A percentile compares a stretch with the other conserved stretches of the same genome.
Conservation (phyloP, 2,329 filamentous ascomycete species). For the Talaromyces pinophilus region DNA sequence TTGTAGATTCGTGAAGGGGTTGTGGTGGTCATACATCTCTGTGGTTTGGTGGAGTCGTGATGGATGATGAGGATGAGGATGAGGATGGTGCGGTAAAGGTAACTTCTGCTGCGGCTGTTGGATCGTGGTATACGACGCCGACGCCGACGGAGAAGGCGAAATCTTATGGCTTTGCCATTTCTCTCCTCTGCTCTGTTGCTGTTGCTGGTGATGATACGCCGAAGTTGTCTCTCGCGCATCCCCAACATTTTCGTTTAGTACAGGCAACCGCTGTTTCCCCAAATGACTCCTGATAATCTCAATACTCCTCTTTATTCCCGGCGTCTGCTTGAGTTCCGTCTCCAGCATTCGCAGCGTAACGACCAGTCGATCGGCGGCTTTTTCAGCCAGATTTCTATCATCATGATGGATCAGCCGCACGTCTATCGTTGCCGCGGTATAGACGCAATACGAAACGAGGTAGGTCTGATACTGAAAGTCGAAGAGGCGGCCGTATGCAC, state of each 20-base stretch:
- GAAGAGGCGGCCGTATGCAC: conserved; percentile 25
- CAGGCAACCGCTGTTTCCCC: conserved; percentile 1
- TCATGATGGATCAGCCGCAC: conserved; percentile 24
- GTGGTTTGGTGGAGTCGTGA: background rate
- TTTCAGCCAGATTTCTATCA: conserved; percentile 18
- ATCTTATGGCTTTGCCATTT: background rate
- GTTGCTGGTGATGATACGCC: background rate
- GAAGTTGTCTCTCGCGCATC: background rate
- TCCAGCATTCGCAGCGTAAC: conserved; percentile 25
- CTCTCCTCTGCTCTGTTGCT: background rate
- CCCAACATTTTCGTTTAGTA: background rate
- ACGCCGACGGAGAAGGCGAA: background rate
- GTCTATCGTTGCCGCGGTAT: conserved; percentile 29
- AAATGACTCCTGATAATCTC: conserved; percentile 24
- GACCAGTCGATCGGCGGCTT: conserved; percentile 21
- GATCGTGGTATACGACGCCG: background rate
- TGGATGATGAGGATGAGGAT: background rate
- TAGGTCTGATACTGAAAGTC: conserved; percentile 27
- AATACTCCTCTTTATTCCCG: conserved; percentile 24
- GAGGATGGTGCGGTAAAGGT: background rate
- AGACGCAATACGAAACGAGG: conserved; percentile 27
- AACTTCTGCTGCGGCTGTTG: background rate
- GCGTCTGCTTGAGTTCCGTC: conserved; percentile 24
- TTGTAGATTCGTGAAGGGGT: background rate
- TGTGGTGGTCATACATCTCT: background rate